phyloP scores from a whole-genome alignment of 768 basidiomycete species.

The Russula dissimulans region DNA sequence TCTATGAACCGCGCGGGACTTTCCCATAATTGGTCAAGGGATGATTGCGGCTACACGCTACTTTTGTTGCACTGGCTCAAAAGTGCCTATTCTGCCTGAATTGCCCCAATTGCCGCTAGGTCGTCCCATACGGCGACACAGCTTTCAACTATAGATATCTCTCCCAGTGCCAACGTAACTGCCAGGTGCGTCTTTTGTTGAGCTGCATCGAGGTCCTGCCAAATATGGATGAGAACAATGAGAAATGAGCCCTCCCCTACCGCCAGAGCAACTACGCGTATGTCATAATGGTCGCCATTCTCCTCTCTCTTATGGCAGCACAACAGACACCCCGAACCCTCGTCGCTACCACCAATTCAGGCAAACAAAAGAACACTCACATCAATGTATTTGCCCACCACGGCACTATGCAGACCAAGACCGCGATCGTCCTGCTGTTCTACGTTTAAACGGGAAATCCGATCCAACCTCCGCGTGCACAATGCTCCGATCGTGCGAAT shows the following conservation, averaged over 20 bases:
- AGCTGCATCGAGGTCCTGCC: constrained; percentile 5
- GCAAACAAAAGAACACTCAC: constrained; percentile 17
- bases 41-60: not conserved
- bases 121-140: constrained; percentile 14
- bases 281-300: constrained; percentile 1
- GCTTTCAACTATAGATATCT: constrained; percentile 18
- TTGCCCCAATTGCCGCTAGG: not conserved
- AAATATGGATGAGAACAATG: constrained; percentile 18
- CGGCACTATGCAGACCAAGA: constrained; percentile 7
- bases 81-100: constrained; percentile 1
- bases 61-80: not conserved
- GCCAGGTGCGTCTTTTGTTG: constrained; percentile 13
- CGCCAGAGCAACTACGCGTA: not conserved
- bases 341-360: constrained; percentile 10
- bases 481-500: constrained; percentile 15
- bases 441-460: constrained; percentile 11
- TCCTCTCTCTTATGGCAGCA: not conserved
- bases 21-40: not conserved
- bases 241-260: not conserved
- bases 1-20: constrained; percentile 1
- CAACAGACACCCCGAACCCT: not conserved
- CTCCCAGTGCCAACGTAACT: constrained; percentile 15
- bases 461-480: constrained; percentile 14
- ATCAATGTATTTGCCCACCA: constrained; percentile 15
- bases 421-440: constrained; percentile 4